Conservation (phyloP, 2,329 filamentous ascomycete species). For the Penicillium sp. region DNA sequence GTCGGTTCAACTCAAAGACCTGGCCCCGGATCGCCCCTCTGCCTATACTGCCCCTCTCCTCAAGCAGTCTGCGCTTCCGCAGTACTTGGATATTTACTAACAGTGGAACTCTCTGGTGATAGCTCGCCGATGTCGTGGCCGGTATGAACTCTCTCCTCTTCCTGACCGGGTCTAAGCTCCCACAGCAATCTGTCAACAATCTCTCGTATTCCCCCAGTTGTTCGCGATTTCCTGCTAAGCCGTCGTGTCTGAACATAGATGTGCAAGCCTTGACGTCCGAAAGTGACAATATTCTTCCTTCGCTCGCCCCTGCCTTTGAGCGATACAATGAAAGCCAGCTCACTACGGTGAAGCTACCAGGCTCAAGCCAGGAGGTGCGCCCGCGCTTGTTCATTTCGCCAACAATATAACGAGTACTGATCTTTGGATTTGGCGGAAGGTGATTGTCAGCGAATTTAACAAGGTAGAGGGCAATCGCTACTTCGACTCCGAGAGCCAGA, state of each 20-base stretch:
- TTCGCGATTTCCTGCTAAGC: conserved; percentile 25
- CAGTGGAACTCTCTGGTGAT: conserved; percentile 14
- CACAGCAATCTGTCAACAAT: neutral
- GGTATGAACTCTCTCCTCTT: conserved; percentile 57
- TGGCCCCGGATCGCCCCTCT: conserved; percentile 10
- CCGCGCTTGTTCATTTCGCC: neutral
- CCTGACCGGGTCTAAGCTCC: conserved; percentile 9
- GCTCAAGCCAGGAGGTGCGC: conserved; percentile 74
- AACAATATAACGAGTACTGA: too few species aligned
- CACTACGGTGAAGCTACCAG: conserved; percentile 83
- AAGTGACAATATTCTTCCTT: conserved; percentile 67
- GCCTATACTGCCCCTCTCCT: conserved; percentile 6
- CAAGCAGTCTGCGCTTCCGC: neutral
- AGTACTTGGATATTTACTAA: conserved; percentile 34
- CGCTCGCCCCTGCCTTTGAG: conserved; percentile 81
- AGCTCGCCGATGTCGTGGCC: conserved; percentile 87
- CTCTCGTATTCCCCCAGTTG: conserved; percentile 10
- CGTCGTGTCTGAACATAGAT: conserved; percentile 57
- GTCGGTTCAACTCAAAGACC: conserved; percentile 15
- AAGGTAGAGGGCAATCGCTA: conserved; percentile 79
- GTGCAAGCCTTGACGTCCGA: conserved; percentile 83
- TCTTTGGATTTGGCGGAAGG: conserved; percentile 44
- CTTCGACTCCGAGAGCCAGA: conserved; percentile 86
- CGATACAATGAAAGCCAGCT: conserved; percentile 98
- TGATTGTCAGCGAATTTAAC: conserved; percentile 85